Conservation (phyloP, 257 asterid species). For the Leonotis leonurus region DNA sequence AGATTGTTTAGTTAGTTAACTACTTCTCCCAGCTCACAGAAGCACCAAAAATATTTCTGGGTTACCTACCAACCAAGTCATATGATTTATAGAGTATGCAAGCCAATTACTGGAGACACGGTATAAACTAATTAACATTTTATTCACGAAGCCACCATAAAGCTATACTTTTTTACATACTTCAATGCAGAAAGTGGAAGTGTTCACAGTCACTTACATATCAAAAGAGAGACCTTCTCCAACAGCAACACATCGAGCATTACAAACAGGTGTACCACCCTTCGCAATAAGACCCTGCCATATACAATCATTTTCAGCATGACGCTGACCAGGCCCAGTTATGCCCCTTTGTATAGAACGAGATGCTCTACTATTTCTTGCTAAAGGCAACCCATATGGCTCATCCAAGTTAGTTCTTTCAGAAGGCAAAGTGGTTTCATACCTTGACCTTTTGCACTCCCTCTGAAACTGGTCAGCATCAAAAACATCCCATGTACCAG, state of each 20-base stretch:
- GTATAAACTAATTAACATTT: slow-evolving; percentile 7
- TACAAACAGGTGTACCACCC: slow-evolving; percentile 92
- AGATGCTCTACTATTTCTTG: slow-evolving; percentile 26
- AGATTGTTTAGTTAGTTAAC: background rate
- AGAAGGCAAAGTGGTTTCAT: slow-evolving; percentile 40
- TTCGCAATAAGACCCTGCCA: slow-evolving; percentile 94
- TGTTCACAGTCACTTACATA: slow-evolving; percentile 53
- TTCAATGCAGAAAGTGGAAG: slow-evolving; percentile 1
- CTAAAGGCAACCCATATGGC: slow-evolving; percentile 31
- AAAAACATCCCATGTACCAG: slow-evolving; percentile 63
- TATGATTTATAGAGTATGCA: background rate
- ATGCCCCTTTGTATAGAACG: slow-evolving; percentile 35
- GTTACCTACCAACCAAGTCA: background rate
- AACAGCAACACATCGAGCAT: slow-evolving; percentile 86
- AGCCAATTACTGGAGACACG: background rate
- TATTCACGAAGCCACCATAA: background rate
- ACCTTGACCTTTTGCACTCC: slow-evolving; percentile 80
- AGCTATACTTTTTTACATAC: background rate
- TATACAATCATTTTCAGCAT: slow-evolving; percentile 46
- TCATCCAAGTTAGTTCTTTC: slow-evolving; percentile 47
- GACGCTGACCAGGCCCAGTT: slow-evolving; percentile 33
- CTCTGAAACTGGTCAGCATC: slow-evolving; percentile 61
- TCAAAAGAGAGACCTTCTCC: slow-evolving; percentile 56
- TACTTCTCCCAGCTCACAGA: background rate
- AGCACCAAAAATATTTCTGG: background rate